Evolutionary conservation across 2,329 filamentous ascomycete species (phyloP), one percentile per base, ranked within the genome.

Genomic region (Alternaria arbusti): DNA sequence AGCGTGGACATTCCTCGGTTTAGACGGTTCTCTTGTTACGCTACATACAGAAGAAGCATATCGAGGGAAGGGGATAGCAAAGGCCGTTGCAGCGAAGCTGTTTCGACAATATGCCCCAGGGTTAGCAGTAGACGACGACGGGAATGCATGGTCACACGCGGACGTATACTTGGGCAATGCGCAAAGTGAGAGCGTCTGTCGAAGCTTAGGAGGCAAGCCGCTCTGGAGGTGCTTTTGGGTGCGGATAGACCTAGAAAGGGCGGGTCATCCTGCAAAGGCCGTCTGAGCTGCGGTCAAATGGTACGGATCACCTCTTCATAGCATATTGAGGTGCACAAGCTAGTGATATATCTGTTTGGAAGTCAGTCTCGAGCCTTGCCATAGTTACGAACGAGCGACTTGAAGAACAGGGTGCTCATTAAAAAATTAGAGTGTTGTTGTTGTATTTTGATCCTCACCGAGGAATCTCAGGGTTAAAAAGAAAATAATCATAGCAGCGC

Each of bases 391-490:
- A 57, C 28, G 9, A 52, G 32, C 11, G n/a, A 57, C 23, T 55
- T 67, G 52, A 56, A 59, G 23, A 44, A 11, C 32, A 20, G 13
- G 36, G 32, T 69, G 77, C 75, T 90, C 88, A 89, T 86, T 80
- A 89, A 90, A 89, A 90, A 90, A 90, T 89, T 89, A 90, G 87
- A 90, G 87, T 89, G 70, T 73, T 68, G 87, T 86, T 88, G 87
- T 87, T 88, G 85, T 84, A 83, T 82, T 85, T 84, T 85, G 70
- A 78, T 88, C 86, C 82, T 88, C 87, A 89, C 80, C 61, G 84
- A 77, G 78, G 78, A 77, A 80, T 75, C 80, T 89, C 84, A 83
- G 87, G 83, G 87, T 89, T 90, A 89, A 90, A 90, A 89, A 89
- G 79, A 66, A 55, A 72, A 80, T 89, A 86, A 89, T 90, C 88